Conservation (phyloP, 129 eudicot genomes). For the Tagetes erecta region DNA sequence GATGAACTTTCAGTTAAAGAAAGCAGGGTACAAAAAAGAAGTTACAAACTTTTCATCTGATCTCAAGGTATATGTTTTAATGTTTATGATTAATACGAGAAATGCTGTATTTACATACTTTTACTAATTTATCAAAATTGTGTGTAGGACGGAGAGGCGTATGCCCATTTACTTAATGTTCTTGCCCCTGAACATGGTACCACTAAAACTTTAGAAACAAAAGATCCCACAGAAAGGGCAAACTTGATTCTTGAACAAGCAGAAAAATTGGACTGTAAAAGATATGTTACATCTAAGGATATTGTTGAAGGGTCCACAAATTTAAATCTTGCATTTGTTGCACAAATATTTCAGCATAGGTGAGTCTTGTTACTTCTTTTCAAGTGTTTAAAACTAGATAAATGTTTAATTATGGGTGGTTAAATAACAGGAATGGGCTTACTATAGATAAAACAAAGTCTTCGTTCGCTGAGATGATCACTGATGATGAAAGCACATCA, state of each 20-base stretch:
- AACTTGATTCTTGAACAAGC: conserved; percentile 61
- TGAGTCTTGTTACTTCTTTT: conserved; percentile 16
- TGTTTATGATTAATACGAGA: background rate
- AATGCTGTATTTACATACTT: background rate
- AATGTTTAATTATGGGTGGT: conserved; percentile 7
- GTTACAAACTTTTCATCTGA: conserved; percentile 67
- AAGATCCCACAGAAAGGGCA: conserved; percentile 66
- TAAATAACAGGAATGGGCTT: conserved; percentile 66
- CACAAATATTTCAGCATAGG: conserved; percentile 67
- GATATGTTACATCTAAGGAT: conserved; percentile 59
- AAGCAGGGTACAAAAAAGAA: conserved; percentile 58
- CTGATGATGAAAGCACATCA: conserved; percentile 71
- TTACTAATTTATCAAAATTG: background rate
- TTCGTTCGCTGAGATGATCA: conserved; percentile 60
- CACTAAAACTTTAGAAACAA: conserved; percentile 48
- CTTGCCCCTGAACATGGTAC: conserved; percentile 64
- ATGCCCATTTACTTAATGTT: conserved; percentile 67
- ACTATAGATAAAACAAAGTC: conserved; percentile 42
- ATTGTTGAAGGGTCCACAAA: conserved; percentile 70
- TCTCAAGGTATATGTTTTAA: conserved; percentile 50
- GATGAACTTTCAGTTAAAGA: conserved; percentile 66
- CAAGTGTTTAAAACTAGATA: background rate
- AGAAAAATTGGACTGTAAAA: conserved; percentile 63
- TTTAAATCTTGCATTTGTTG: conserved; percentile 69
- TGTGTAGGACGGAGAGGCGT: conserved; percentile 62